Percentiles rank a stretch among this genome's conserved stretches.
These are phyloP conservation scores for Glutinoglossum americanum DNA, from an alignment of 495 filamentous ascomycete genomes.

Conservation along the genomic window DNA sequence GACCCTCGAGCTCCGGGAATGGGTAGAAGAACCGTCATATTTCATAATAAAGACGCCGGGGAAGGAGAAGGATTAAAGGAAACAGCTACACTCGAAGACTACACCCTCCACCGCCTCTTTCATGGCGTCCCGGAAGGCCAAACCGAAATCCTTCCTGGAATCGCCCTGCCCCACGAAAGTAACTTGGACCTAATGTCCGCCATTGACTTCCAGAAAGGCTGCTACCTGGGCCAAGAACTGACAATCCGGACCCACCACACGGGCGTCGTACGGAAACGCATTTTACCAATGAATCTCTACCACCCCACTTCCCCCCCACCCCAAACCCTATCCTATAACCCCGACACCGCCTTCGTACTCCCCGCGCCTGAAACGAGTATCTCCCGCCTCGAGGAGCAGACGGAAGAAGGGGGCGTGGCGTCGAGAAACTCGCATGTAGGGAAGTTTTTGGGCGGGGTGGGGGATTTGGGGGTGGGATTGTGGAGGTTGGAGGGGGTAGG, in stretches of 20 bases:
- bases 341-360: constrained; percentile 7
- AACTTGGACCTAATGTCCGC: constrained; percentile 68
- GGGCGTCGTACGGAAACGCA: constrained; percentile 74
- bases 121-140: constrained; percentile 71
- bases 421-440: too few species aligned
- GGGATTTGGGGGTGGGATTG: constrained; percentile 72
- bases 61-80: constrained; percentile 8
- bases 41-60: too few species aligned
- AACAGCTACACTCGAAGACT: constrained; percentile 19
- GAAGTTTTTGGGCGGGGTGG: constrained; percentile 52
- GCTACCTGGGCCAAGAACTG: constrained; percentile 90
- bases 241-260: constrained; percentile 88
- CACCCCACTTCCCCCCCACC: constrained; percentile 14
- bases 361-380: constrained; percentile 23
- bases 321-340: constrained; percentile 26
- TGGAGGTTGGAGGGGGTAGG: constrained; percentile 78
- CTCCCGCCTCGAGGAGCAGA: constrained; percentile 25
- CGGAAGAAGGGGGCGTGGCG: constrained; percentile 43
- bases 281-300: constrained; percentile 73
- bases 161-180: constrained; percentile 56
- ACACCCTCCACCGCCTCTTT: constrained; percentile 51
- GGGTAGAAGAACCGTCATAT: constrained; percentile 34
- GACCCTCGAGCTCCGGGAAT: constrained; percentile 50
- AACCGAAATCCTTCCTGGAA: constrained; percentile 43
- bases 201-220: constrained; percentile 86